These are phyloP conservation scores for Ceratopteris richardii DNA, from an alignment of 75 land plant species.

Conservation along the genomic window DNA sequence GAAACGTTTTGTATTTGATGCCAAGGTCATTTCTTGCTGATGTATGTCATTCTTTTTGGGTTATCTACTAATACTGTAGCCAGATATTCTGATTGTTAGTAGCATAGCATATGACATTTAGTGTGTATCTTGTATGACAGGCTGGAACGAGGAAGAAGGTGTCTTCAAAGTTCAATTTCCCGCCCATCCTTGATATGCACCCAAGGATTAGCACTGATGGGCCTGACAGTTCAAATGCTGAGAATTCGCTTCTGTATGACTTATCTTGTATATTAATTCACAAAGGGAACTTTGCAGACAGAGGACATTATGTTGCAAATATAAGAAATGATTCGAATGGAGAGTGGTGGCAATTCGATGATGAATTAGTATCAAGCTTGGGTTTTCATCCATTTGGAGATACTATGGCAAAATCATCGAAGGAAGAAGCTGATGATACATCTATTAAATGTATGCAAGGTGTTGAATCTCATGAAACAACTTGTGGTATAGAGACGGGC, in stretches of 20 bases:
- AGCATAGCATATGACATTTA: too few relatives aligned
- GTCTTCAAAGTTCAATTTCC: constrained; percentile 74
- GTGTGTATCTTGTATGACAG: constrained; percentile 19
- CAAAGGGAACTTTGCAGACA: constrained; percentile 80
- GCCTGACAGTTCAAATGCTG: constrained; percentile 13
- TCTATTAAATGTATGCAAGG: background rate
- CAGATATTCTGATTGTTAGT: too few relatives aligned
- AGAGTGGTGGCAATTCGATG: constrained; percentile 98
- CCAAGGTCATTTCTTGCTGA: constrained; percentile 50
- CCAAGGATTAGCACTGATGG: constrained; percentile 29
- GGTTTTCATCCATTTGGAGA: constrained; percentile 84
- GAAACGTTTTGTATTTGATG: constrained; percentile 81
- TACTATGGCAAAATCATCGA: background rate
- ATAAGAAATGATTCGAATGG: constrained; percentile 80
- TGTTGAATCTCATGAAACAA: background rate
- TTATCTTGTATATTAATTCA: constrained; percentile 85
- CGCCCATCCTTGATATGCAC: constrained; percentile 65
- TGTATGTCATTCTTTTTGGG: background rate
- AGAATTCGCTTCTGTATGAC: constrained; percentile 46
- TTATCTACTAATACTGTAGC: background rate
- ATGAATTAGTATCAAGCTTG: constrained; percentile 79
- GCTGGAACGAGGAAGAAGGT: constrained; percentile 90
- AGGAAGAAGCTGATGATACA: background rate
- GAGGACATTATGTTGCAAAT: constrained; percentile 94
- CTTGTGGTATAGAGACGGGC: too few relatives aligned